Conservation (phyloP, 192 early-diverging fungal species). For the Podila epigama region DNA sequence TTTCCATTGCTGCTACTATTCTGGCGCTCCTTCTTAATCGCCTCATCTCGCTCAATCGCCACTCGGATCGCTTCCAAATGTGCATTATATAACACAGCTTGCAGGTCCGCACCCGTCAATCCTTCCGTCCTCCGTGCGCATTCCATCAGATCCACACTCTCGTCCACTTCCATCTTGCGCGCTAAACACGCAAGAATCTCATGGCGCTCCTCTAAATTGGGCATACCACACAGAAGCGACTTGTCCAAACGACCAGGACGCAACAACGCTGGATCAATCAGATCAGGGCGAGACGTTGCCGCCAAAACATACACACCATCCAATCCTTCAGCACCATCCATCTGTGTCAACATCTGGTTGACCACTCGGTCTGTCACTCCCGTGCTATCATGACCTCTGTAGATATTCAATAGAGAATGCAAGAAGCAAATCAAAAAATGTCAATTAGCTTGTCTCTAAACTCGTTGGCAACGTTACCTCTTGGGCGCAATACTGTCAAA, state of each 20-base stretch:
- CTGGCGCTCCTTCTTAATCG: constrained; percentile 50
- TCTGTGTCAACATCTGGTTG: constrained; percentile 97
- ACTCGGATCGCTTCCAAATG: constrained; percentile 91
- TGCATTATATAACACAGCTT: constrained; percentile 92
- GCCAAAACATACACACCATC: constrained; percentile 97
- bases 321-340: constrained; percentile 98
- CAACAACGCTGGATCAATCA: constrained; percentile 84
- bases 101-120: constrained; percentile 93
- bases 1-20: constrained; percentile 4
- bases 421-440: constrained; percentile 2
- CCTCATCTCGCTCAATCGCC: constrained; percentile 57
- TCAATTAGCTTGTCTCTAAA: background rate
- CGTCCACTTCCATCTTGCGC: constrained; percentile 70
- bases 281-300: constrained; percentile 88
- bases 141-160: constrained; percentile 65
- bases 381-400: constrained; percentile 98
- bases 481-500: constrained; percentile 97
- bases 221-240: constrained; percentile 87
- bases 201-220: constrained; percentile 70
- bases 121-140: constrained; percentile 75
- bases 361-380: constrained; percentile 99
- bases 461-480: constrained; percentile 48
- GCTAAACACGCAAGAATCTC: constrained; percentile 86
- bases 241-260: constrained; percentile 87
- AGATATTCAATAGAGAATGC: background rate